These are phyloP conservation scores for Huntiella decipiens DNA, from an alignment of 2,329 filamentous ascomycete species.

Conservation along the genomic window DNA sequence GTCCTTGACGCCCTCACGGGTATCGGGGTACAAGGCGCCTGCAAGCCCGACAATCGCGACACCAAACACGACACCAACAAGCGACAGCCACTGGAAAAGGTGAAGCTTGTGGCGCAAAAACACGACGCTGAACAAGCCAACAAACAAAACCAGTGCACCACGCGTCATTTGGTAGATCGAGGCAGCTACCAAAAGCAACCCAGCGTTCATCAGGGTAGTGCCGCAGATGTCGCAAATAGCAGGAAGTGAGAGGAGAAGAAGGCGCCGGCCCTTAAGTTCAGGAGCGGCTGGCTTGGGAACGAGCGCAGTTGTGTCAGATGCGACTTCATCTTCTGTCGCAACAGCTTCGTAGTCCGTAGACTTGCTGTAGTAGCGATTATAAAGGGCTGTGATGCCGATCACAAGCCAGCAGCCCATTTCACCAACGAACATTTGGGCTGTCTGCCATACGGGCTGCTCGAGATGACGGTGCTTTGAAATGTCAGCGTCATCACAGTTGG, in stretches of 20 bases:
- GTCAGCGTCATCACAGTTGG: conserved; percentile 59
- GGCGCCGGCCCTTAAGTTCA: conserved; percentile 49
- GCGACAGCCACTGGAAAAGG: conserved; percentile 80
- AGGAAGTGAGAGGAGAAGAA: conserved; percentile 62
- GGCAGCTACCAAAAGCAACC: conserved; percentile 78
- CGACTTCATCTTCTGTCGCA: conserved; percentile 24
- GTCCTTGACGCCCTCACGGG: conserved; percentile 18
- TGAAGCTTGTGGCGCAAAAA: conserved; percentile 67
- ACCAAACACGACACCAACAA: conserved; percentile 71
- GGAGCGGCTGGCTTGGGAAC: conserved; percentile 31
- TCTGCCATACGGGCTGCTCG: conserved; percentile 91
- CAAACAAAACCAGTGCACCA: conserved; percentile 84
- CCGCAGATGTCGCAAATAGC: conserved; percentile 87
- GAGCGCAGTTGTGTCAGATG: conserved; percentile 20
- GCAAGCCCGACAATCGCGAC: conserved; percentile 82
- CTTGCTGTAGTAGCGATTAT: conserved; percentile 32
- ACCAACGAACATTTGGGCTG: conserved; percentile 93
- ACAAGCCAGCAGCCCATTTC: conserved; percentile 95
- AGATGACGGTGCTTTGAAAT: conserved; percentile 52
- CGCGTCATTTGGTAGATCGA: conserved; percentile 99
- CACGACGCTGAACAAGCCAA: conserved; percentile 82
- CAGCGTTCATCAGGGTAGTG: conserved; percentile 94
- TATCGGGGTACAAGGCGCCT: conserved; percentile 58
- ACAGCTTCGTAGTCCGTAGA: conserved; percentile 49
- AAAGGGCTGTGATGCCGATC: conserved; percentile 49